These are phyloP conservation scores for Quercus tomentella DNA, from an alignment of 331 rosid species.

Conservation along the genomic window DNA sequence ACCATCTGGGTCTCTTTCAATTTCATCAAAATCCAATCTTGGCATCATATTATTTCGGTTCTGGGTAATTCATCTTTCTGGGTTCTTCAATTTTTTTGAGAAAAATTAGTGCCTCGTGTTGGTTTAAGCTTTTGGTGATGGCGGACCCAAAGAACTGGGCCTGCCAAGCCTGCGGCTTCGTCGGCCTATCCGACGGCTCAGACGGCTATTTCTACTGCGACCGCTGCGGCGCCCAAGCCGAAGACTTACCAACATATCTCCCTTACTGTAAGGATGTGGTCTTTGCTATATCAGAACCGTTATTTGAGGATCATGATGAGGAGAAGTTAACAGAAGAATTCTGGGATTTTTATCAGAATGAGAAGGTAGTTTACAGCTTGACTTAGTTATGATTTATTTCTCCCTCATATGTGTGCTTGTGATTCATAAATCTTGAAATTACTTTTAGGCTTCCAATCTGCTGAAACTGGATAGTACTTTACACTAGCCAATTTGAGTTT, in stretches of 20 bases:
- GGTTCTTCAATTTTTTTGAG: too few relatives aligned
- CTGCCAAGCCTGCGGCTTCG: conserved; percentile 52
- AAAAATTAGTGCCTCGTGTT: too few relatives aligned
- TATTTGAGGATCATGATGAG: conserved; percentile 63
- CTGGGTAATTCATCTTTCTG: too few relatives aligned
- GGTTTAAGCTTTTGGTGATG: conserved; percentile 25
- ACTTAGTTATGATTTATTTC: not conserved
- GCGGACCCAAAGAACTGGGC: conserved; percentile 23
- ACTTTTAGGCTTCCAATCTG: not conserved
- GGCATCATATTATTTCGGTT: too few relatives aligned
- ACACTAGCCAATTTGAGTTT: not conserved
- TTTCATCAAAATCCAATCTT: too few relatives aligned
- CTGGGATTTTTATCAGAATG: conserved; percentile 43
- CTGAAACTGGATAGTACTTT: not conserved
- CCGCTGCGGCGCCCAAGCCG: conserved; percentile 2
- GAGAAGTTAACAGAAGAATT: conserved; percentile 41
- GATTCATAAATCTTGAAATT: conserved; percentile 7
- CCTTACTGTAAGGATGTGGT: conserved; percentile 67
- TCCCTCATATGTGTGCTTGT: not conserved
- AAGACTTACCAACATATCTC: conserved; percentile 74
- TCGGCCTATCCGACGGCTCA: conserved; percentile 37
- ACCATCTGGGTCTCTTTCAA: too few relatives aligned
- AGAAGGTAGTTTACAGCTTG: conserved; percentile 48
- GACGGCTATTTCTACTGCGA: conserved; percentile 26
- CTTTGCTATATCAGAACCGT: conserved; percentile 67